phyloP scores from a whole-genome alignment of 805 yeast genomes.

The Priceomyces carsonii region DNA sequence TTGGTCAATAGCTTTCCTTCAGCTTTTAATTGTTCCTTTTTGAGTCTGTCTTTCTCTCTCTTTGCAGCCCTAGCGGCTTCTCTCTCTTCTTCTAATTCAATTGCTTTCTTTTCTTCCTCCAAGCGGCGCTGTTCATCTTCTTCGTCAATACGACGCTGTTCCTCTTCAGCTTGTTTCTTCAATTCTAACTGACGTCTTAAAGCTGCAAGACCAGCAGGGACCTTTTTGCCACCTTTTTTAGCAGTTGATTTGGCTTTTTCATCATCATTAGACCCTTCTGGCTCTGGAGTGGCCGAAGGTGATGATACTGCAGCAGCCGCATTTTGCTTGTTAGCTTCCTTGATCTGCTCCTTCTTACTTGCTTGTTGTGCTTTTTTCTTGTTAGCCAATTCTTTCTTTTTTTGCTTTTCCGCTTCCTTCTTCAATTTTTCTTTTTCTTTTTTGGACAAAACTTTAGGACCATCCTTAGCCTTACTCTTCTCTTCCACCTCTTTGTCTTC shows the following conservation, averaged over 20 bases:
- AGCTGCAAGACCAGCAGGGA: constrained; percentile 89
- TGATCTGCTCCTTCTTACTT: constrained; percentile 57
- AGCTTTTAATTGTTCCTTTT: constrained; percentile 89
- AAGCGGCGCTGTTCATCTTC: constrained; percentile 54
- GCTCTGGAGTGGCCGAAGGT: constrained; percentile 28
- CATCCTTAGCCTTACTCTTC: constrained; percentile 50
- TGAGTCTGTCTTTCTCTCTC: constrained; percentile 84
- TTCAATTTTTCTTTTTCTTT: constrained; percentile 94
- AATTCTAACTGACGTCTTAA: constrained; percentile 86
- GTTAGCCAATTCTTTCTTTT: constrained; percentile 87
- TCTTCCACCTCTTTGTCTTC: constrained; percentile 65
- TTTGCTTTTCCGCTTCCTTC: constrained; percentile 88
- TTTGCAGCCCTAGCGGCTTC: constrained; percentile 63
- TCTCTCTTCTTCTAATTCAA: constrained; percentile 64
- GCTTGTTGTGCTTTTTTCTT: constrained; percentile 76
- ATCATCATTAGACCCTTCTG: constrained; percentile 26
- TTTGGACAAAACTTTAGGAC: constrained; percentile 80
- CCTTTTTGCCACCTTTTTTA: constrained; percentile 68
- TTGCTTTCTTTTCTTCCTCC: constrained; percentile 51
- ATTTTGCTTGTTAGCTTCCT: constrained; percentile 46
- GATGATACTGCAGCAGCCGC: constrained; percentile 35
- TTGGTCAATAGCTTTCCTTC: constrained; percentile 94
- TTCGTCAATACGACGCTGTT: constrained; percentile 69
- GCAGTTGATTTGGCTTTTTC: constrained; percentile 41
- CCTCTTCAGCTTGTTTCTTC: constrained; percentile 86